Evolutionary conservation across 768 basidiomycete species (phyloP).

Genomic region (Leccinum boreale): DNA sequence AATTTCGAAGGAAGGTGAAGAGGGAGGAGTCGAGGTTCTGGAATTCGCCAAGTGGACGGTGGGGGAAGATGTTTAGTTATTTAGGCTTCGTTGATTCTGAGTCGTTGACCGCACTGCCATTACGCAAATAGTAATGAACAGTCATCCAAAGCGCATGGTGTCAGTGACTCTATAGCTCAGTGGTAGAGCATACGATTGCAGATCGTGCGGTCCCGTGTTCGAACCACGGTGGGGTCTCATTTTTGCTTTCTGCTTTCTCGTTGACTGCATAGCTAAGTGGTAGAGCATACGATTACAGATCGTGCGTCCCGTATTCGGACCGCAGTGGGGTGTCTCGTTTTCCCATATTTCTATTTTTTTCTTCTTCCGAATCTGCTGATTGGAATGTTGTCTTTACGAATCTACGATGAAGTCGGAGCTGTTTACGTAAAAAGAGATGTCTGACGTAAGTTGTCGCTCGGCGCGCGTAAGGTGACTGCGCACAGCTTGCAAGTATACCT

Average conservation of each 20-base stretch:
- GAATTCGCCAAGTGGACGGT: slow-evolving; percentile 68
- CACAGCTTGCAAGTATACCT: background rate
- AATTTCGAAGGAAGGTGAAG: slow-evolving; percentile 33
- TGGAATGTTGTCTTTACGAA: background rate
- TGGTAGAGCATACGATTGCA: slow-evolving; percentile 63
- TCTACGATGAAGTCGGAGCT: background rate
- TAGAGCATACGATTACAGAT: slow-evolving; percentile 62
- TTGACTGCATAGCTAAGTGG: slow-evolving; percentile 40
- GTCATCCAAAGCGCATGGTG: background rate
- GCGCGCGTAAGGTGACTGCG: background rate
- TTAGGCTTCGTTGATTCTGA: background rate
- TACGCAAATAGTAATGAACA: background rate
- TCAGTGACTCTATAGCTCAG: slow-evolving; percentile 36
- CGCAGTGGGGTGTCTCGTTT: slow-evolving; percentile 41
- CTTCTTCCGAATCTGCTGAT: background rate
- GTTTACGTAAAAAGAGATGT: background rate
- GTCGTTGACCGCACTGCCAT: background rate
- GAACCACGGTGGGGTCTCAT: slow-evolving; percentile 48
- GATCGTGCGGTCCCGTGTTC: slow-evolving; percentile 58
- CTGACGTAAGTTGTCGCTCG: slow-evolving; percentile 4
- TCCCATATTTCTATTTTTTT: background rate
- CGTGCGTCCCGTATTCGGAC: slow-evolving; percentile 42
- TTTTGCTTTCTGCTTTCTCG: slow-evolving; percentile 18
- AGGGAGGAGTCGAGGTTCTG: slow-evolving; percentile 34
- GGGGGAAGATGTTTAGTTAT: slow-evolving; percentile 37